phyloP scores from a whole-genome alignment of 2,329 filamentous ascomycete genomes.

The Aspergillus transmontanensis region DNA sequence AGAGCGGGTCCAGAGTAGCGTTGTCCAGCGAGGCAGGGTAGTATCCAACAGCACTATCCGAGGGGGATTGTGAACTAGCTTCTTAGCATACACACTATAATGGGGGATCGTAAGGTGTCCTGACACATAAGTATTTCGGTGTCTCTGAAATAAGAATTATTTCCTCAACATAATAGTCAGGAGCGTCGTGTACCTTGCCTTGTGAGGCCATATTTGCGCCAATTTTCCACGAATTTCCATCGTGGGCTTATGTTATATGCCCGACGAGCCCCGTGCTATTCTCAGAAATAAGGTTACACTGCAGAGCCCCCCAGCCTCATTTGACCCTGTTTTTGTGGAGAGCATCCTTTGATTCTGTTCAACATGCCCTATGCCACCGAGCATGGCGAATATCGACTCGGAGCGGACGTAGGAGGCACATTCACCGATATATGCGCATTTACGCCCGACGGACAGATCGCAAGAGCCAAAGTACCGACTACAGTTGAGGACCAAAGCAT shows the following conservation, averaged over 20 bases:
- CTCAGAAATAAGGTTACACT: not conserved
- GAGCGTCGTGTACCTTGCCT: not conserved
- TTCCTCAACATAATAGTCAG: not conserved
- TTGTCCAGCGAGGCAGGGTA: not conserved
- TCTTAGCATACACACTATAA: not conserved
- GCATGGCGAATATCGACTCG: constrained; percentile 19
- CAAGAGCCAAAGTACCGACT: constrained; percentile 51
- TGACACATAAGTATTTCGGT: not conserved
- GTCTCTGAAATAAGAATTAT: not conserved
- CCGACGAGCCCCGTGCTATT: not conserved
- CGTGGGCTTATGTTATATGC: not conserved
- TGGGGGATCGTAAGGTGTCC: not conserved
- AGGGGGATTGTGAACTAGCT: not conserved
- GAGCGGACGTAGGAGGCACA: constrained; percentile 41
- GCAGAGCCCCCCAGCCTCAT: not conserved
- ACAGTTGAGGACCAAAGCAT: constrained; percentile 51
- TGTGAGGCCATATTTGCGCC: not conserved
- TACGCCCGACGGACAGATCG: constrained; percentile 46
- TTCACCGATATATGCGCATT: constrained; percentile 55
- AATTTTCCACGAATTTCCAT: not conserved
- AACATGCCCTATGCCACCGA: not conserved
- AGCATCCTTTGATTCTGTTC: not conserved
- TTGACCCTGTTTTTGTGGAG: not conserved
- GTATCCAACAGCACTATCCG: not conserved
- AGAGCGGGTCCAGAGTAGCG: not conserved